Evolutionary conservation across 352 stramenopile genomes (phyloP).

Genomic region (Halophytophthora polymorphica): DNA sequence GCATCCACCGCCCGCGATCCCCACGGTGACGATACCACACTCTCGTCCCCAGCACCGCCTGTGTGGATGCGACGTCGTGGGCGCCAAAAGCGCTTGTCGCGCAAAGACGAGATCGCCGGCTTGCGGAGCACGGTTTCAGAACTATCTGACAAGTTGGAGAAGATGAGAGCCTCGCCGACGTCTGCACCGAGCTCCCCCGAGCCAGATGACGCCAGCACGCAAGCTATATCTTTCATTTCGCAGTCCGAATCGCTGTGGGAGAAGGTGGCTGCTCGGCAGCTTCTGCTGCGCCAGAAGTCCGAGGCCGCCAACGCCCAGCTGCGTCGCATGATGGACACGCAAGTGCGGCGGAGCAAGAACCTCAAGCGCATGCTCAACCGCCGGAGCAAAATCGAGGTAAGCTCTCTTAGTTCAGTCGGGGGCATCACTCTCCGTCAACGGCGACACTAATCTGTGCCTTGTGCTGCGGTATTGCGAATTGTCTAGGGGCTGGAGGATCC

Average conservation of each 20-base stretch:
- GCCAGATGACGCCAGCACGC: too few relatives aligned
- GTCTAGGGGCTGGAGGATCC: constrained; percentile 12
- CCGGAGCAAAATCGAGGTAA: constrained; percentile 23
- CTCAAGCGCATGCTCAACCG: constrained; percentile 28
- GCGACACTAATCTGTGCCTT: neutral
- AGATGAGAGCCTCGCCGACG: neutral
- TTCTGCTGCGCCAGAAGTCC: constrained; percentile 8
- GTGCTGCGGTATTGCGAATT: neutral
- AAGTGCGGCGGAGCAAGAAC: constrained; percentile 23
- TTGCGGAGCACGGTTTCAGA: constrained; percentile 3
- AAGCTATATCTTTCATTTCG: neutral
- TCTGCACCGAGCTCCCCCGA: too few relatives aligned
- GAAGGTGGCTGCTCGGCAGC: constrained; percentile 15
- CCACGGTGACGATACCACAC: too few relatives aligned
- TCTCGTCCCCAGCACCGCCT: too few relatives aligned
- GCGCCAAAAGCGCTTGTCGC: constrained; percentile 1
- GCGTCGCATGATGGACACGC: constrained; percentile 18
- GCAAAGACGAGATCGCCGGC: constrained; percentile 10
- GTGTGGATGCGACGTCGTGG: too few relatives aligned
- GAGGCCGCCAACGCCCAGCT: constrained; percentile 25
- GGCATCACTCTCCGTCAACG: neutral
- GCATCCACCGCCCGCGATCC: neutral
- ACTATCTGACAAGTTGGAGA: constrained; percentile 9
- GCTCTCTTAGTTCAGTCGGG: neutral
- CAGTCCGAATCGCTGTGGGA: constrained; percentile 19